Conservation (phyloP, 352 stramenopile genomes). For the Phytophthora fragariaefolia region DNA sequence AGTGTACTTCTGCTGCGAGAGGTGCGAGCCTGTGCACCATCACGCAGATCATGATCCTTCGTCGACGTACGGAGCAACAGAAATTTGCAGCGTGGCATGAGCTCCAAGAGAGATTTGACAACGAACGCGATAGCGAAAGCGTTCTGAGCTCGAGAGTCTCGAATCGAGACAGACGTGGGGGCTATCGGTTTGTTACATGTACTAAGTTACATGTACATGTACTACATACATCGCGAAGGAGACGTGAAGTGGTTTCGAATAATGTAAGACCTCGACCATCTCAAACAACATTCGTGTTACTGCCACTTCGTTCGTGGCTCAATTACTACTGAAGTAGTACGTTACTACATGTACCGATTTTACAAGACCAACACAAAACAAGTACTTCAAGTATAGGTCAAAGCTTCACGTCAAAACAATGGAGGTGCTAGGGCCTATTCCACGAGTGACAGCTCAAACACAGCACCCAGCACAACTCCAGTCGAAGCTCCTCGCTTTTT, state of each 20-base stretch:
- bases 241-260: slow-evolving; percentile 1
- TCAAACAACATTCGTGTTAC: slow-evolving; percentile 21
- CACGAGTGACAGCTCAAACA: slow-evolving; percentile 20
- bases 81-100: slow-evolving; percentile 19
- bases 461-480: slow-evolving; percentile 5
- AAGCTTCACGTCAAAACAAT: slow-evolving; percentile 17
- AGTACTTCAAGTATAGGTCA: neutral
- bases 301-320: slow-evolving; percentile 28
- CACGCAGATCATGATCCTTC: slow-evolving; percentile 36
- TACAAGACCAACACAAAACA: slow-evolving; percentile 12
- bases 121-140: neutral
- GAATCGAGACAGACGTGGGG: neutral
- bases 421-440: slow-evolving; percentile 7
- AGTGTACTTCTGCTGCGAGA: slow-evolving; percentile 76
- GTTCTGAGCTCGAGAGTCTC: neutral
- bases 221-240: slow-evolving; percentile 8
- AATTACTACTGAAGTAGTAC: slow-evolving; percentile 2
- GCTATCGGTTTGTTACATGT: slow-evolving; percentile 10
- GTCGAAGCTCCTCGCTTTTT: slow-evolving; percentile 7
- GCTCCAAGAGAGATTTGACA: neutral
- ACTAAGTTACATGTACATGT: slow-evolving; percentile 3
- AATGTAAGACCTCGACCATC: slow-evolving; percentile 10
- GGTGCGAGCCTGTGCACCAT: slow-evolving; percentile 53
- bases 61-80: slow-evolving; percentile 46
- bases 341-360: neutral